Evolutionary conservation across 768 basidiomycete species (phyloP).

Genomic region (Leccinum subgranulosum): DNA sequence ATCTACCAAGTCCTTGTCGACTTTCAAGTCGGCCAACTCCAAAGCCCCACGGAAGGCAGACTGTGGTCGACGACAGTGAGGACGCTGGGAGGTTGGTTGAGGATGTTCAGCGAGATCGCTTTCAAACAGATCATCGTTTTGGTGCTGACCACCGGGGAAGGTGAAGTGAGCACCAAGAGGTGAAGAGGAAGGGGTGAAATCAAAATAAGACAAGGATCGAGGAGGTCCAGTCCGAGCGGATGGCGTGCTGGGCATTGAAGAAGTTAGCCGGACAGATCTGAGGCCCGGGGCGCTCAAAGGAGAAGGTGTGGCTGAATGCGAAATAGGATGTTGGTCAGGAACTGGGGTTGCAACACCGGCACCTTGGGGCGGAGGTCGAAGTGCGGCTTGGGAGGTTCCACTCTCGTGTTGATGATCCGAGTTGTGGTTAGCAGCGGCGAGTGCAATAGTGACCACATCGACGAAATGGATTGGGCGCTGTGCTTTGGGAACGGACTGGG

Average conservation of each 20-base stretch:
- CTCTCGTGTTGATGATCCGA: background rate
- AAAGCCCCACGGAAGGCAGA: slow-evolving; percentile 63
- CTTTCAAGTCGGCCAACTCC: slow-evolving; percentile 36
- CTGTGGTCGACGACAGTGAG: slow-evolving; percentile 22
- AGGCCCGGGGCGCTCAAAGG: background rate
- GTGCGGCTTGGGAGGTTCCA: background rate
- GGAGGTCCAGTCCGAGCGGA: slow-evolving; percentile 71
- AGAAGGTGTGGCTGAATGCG: slow-evolving; percentile 14
- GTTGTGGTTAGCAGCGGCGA: background rate
- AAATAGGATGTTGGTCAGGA: slow-evolving; percentile 8
- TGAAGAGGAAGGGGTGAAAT: slow-evolving; percentile 51
- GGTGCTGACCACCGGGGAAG: slow-evolving; percentile 24
- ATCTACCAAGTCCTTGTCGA: slow-evolving; percentile 42
- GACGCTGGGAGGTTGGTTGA: slow-evolving; percentile 29
- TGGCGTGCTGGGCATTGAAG: slow-evolving; percentile 41
- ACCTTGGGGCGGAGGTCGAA: background rate
- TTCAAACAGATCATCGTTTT: slow-evolving; percentile 26
- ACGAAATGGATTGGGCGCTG: slow-evolving; percentile 3
- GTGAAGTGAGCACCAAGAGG: slow-evolving; percentile 28
- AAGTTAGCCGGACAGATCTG: slow-evolving; percentile 5
- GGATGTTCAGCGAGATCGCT: slow-evolving; percentile 35
- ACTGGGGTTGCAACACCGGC: background rate
- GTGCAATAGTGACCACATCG: slow-evolving; percentile 6
- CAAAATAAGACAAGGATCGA: slow-evolving; percentile 60
- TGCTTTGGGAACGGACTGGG: background rate